A percentile compares a stretch with the other conserved stretches of the same genome.
phyloP scores from a whole-genome alignment of 2,329 filamentous ascomycete genomes.

The Xylariaceae sp. region DNA sequence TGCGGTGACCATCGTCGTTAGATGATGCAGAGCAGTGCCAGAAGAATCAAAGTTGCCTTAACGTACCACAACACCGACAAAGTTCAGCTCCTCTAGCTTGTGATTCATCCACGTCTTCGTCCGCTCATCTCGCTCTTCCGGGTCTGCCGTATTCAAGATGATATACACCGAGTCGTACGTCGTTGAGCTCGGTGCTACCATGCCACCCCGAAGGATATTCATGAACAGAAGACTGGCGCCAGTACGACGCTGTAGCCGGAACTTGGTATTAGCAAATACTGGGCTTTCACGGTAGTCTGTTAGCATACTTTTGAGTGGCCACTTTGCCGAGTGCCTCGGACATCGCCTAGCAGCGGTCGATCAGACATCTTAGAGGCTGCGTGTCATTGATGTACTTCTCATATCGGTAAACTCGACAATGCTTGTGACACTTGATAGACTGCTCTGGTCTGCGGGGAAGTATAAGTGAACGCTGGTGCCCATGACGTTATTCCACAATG shows the following conservation, averaged over 20 bases:
- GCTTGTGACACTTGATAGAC: neutral
- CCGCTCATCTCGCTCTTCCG: constrained; percentile 13
- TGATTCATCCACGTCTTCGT: constrained; percentile 22
- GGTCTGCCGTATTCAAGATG: constrained; percentile 23
- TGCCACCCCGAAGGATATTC: constrained; percentile 18
- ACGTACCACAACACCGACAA: constrained; percentile 25
- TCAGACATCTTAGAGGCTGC: neutral
- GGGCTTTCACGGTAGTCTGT: neutral
- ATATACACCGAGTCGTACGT: constrained; percentile 16
- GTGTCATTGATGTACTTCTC: neutral
- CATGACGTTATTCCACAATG: neutral
- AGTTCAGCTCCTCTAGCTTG: constrained; percentile 25
- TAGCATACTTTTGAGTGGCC: neutral
- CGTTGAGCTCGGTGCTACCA: constrained; percentile 23
- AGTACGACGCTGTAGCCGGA: neutral
- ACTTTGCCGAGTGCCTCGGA: neutral
- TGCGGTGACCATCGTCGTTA: neutral
- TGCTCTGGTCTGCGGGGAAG: neutral
- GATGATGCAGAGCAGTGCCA: neutral
- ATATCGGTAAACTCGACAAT: neutral
- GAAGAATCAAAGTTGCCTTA: too few relatives aligned
- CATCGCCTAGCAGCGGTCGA: constrained; percentile 4
- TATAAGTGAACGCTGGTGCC: too few relatives aligned
- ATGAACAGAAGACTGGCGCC: constrained; percentile 1
- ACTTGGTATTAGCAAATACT: neutral